Conservation (phyloP, 129 eudicot species). For the Scalesia atractyloides region DNA sequence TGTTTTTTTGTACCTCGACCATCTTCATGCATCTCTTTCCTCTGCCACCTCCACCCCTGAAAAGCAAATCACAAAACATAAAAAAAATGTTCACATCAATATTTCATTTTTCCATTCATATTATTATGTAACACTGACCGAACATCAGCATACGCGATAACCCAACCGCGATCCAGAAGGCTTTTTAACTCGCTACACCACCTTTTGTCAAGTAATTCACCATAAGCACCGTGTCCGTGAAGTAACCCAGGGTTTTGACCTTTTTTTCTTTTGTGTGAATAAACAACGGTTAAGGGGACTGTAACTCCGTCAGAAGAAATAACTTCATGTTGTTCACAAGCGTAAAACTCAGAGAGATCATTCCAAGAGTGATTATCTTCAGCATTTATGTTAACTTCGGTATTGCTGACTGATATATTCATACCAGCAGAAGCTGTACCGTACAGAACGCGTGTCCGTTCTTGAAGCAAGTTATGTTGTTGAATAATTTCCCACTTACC, state of each 20-base stretch:
- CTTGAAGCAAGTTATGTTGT: conserved; percentile 79
- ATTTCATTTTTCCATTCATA: not conserved
- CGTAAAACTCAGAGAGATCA: conserved; percentile 83
- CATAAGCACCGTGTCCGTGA: conserved; percentile 96
- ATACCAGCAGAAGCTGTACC: conserved; percentile 56
- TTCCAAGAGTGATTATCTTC: conserved; percentile 64
- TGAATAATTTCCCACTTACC: conserved; percentile 80
- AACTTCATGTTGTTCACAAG: conserved; percentile 75
- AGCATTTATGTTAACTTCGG: conserved; percentile 9
- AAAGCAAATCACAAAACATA: conserved; percentile 13
- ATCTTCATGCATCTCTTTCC: conserved; percentile 83
- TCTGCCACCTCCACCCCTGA: conserved; percentile 95
- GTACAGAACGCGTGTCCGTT: conserved; percentile 72
- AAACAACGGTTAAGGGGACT: conserved; percentile 76
- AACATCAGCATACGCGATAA: conserved; percentile 95
- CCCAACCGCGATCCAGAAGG: conserved; percentile 98
- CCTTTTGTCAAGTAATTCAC: conserved; percentile 88
- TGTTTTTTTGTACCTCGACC: conserved; percentile 62
- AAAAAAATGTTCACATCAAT: not conserved
- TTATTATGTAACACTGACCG: conserved; percentile 48
- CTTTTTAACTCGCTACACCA: conserved; percentile 90
- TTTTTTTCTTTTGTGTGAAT: conserved; percentile 60
- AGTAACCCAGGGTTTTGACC: conserved; percentile 77
- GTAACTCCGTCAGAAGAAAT: conserved; percentile 68
- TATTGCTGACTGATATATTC: conserved; percentile 29